Evolutionary conservation across 148 eudicot species (phyloP), one percentile per base, ranked within the genome.

Genomic region (Rhododendron williamsianum): DNA sequence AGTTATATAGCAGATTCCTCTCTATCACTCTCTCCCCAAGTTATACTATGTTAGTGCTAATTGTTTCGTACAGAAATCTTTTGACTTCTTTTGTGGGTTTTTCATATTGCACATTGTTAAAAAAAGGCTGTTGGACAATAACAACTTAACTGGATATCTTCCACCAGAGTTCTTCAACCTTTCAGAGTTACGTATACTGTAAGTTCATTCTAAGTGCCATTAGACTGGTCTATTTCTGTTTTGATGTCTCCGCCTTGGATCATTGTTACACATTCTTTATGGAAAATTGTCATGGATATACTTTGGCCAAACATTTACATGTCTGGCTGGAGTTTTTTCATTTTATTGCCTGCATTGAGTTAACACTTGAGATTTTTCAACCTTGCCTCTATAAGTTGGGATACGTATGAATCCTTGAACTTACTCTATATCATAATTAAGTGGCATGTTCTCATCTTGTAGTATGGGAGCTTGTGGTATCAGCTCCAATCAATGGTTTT

Each of bases 81-180:
- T 9, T 73, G 83, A 49, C 56, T 41, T 72, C 25, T 84, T 45
- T 30, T 85, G 87, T 36, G 77, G 76, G 76, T 80, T 77, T 82
- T 35, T 80, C 46, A 7, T 58, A 52, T 21, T 72, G 46, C 11
- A 15, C 16, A 38, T 58, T 82, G 71, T 86, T 77, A 83, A 85
- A 23, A 48, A 65, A 92, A 96, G 98, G 91, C 94, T 94, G 69
- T 60, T 96, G 90, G 98, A 96, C 87, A 96, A 93, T 88, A 96
- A 96, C 87, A 88, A 93, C 73, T 82, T 96, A 84, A 89, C 95
- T 78, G 98, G 98, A 38, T 86, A 87, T 84, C 94, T 96, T 84
- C 98, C 98, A 48, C 84, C 93, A 33, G 94, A 91, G 87, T 86
- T 90, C 51, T 91, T 94, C 18, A 81, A 83, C 38, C 80, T 93